These are phyloP conservation scores for Ophiostoma triangulosporum DNA, from an alignment of 2,329 filamentous ascomycete species.

Conservation along the genomic window DNA sequence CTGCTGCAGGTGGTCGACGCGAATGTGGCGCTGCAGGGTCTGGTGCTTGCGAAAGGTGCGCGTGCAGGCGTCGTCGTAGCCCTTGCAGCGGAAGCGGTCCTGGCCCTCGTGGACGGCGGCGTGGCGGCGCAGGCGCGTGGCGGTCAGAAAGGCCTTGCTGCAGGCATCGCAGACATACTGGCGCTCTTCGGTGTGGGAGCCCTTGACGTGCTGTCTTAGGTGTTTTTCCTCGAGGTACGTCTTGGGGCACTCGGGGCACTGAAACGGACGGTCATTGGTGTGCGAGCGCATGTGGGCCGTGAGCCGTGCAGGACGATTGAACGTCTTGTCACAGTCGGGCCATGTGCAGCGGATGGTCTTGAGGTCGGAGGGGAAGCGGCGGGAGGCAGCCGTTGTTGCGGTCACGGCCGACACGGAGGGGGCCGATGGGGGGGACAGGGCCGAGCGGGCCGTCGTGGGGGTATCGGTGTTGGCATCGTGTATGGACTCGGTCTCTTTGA, in stretches of 20 bases:
- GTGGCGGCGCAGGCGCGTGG: constrained; percentile 64
- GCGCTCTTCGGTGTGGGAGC: constrained; percentile 59
- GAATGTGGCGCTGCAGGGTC: constrained; percentile 72
- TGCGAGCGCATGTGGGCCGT: constrained; percentile 73
- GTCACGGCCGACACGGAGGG: not conserved
- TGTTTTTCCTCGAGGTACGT: constrained; percentile 78
- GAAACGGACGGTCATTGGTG: constrained; percentile 69
- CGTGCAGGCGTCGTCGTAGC: constrained; percentile 53
- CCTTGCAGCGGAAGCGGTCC: constrained; percentile 61
- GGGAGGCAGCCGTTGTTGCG: constrained; percentile 3
- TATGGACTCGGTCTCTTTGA: constrained; percentile 1
- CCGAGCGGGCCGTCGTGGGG: constrained; percentile 5
- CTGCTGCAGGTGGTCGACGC: constrained; percentile 57
- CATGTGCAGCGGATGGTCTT: constrained; percentile 69
- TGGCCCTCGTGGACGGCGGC: constrained; percentile 64
- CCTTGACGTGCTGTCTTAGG: constrained; percentile 72
- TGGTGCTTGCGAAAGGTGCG: constrained; percentile 78
- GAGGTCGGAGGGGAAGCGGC: constrained; percentile 49
- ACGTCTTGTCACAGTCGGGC: constrained; percentile 64
- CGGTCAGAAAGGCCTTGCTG: constrained; percentile 68
- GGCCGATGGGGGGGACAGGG: constrained; percentile 10
- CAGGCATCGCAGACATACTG: constrained; percentile 65
- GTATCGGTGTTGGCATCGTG: not conserved
- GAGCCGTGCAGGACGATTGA: constrained; percentile 74
- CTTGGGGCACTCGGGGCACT: constrained; percentile 66